Evolutionary conservation across 208 protist species (phyloP).

Genomic region (Trypanosoma boissoni): DNA sequence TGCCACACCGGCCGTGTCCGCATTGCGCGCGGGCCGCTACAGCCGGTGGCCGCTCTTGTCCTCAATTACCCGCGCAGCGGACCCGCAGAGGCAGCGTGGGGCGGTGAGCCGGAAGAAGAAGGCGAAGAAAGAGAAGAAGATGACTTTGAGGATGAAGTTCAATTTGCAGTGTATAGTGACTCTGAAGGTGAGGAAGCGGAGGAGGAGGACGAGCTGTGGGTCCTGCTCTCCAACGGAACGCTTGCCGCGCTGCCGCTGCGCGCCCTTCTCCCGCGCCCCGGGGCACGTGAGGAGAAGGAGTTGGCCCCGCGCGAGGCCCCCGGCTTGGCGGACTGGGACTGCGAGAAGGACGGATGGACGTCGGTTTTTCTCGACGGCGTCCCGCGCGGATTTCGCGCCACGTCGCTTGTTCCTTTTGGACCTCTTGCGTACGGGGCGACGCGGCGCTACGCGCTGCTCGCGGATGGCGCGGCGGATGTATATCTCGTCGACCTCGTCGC

Average conservation of each 20-base stretch:
- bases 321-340: conserved; percentile 13
- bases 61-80: no score
- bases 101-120: no score
- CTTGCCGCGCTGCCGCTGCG: conserved; percentile 9
- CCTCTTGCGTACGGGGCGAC: conserved; percentile 21
- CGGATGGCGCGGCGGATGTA: conserved; percentile 47
- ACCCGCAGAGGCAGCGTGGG: no score
- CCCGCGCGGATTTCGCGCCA: conserved; percentile 18
- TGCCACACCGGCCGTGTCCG: no score
- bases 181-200: no score
- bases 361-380: conserved; percentile 17
- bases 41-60: no score
- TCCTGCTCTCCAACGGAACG: conserved; percentile 22
- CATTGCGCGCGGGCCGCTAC: no score
- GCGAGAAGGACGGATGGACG: conserved; percentile 28
- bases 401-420: conserved; percentile 9
- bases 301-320: not conserved
- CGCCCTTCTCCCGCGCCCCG: not conserved
- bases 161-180: no score
- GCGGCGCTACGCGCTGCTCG: conserved; percentile 49
- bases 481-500: conserved; percentile 62
- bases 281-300: not conserved
- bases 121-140: no score
- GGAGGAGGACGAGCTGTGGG: conserved; percentile 7
- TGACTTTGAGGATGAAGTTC: no score